Evolutionary conservation across 2,329 filamentous ascomycete species (phyloP), one percentile per base, ranked within the genome.

Genomic region (Cordyceps javanica): DNA sequence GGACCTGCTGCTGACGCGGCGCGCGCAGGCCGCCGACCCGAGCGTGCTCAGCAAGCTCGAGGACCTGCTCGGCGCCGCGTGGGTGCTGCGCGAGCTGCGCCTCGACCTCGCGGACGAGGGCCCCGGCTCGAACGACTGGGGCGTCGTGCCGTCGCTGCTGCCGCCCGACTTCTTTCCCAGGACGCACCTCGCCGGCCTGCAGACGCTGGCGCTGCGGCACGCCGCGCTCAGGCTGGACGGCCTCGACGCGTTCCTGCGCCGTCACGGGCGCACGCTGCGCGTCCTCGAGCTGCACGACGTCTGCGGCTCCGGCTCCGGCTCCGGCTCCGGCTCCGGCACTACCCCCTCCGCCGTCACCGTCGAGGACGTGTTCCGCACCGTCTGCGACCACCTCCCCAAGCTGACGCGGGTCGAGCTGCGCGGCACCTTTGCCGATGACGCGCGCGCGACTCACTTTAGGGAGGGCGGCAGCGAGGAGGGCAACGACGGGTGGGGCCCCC

Each of bases 1-100:
- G 11, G 51, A 55, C 51, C 30, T 55, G 28, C 36, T 21, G 26
- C n/a, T 55, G n/a, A 36, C 51, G 21, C 14, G 39, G n/a, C n/a
- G 19, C 10, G 30, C 51, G 30, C 51, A 36, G 51, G 39, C 28
- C 39, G 28, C 21, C 19, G 51, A 55, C 41, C 51, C 38, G 28
- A 10, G 5, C 26, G 13, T 45, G 19, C 51, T 55, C 13, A 55
- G 51, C 51, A 55, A 55, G 51, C 41, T 55, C 26, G 51, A 45
- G 16, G 41, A 55, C 41, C 19, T 55, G 19, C 51, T 55, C 26
- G 51, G 32, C 21, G 30, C 16, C 21, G 41, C 39, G 28, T 55
- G 51, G 51, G 39, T 45, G 28, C 30, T 55, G 39, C 51, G 41
- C 28, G 28, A 36, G 28, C 51, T 55, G 21, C 51, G 51, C 28